Evolutionary conservation across 352 stramenopile genomes (phyloP).

Genomic region (Pythium myriotylum): DNA sequence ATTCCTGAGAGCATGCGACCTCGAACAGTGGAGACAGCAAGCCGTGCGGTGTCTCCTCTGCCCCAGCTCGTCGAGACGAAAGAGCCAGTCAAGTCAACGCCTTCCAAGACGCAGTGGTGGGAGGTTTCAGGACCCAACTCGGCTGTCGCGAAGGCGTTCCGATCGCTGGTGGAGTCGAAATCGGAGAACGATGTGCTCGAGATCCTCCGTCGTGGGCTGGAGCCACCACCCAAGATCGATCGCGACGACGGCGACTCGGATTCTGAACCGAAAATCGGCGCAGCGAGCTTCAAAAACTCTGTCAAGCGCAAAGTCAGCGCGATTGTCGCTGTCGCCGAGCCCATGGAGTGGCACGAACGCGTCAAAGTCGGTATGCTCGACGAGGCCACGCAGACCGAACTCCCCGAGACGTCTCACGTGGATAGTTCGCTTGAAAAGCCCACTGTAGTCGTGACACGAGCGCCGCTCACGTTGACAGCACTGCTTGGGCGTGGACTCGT

Average conservation of each 20-base stretch:
- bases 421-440: constrained; percentile 27
- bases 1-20: constrained; percentile 30
- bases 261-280: background rate
- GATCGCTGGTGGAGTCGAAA: constrained; percentile 38
- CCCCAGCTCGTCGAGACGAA: constrained; percentile 15
- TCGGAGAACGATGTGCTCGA: constrained; percentile 45
- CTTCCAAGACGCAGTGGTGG: constrained; percentile 12
- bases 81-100: background rate
- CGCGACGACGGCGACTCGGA: constrained; percentile 1
- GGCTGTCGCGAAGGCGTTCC: constrained; percentile 41
- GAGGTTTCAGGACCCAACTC: constrained; percentile 15
- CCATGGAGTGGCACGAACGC: constrained; percentile 68
- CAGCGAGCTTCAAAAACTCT: constrained; percentile 9
- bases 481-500: constrained; percentile 38
- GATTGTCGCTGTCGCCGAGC: constrained; percentile 52
- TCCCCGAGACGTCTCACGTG: background rate
- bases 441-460: background rate
- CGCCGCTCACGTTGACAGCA: constrained; percentile 51
- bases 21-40: constrained; percentile 9
- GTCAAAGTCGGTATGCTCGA: constrained; percentile 52
- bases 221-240: constrained; percentile 1
- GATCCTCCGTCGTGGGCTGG: constrained; percentile 30
- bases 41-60: constrained; percentile 44
- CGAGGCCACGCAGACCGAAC: constrained; percentile 51
- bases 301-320: constrained; percentile 53